phyloP scores from a whole-genome alignment of 2,329 filamentous ascomycete genomes.

The Penicillium fuscoglaucum region DNA sequence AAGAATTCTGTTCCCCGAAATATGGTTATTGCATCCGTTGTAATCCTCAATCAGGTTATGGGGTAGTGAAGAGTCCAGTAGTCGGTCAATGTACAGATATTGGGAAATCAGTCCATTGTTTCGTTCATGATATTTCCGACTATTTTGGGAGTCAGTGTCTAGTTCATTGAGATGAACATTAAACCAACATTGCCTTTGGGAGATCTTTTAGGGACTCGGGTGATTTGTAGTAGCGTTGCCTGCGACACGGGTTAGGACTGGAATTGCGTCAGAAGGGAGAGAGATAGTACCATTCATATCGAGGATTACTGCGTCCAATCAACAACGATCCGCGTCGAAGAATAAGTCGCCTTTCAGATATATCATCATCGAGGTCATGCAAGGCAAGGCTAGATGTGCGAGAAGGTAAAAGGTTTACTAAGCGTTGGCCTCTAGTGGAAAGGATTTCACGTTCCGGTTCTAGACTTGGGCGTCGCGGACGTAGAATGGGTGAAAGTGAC shows the following conservation, averaged over 20 bases:
- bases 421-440: conserved; percentile 42
- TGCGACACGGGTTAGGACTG: conserved; percentile 17
- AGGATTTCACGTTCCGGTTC: conserved; percentile 38
- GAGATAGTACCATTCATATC: conserved; percentile 67
- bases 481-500: conserved; percentile 17
- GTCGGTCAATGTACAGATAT: conserved; percentile 87
- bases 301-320: conserved; percentile 83
- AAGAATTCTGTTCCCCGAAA: conserved; percentile 30
- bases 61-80: conserved; percentile 89
- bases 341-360: conserved; percentile 11
- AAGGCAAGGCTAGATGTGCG: conserved; percentile 25
- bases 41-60: conserved; percentile 92
- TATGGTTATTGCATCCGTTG: conserved; percentile 17
- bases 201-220: conserved; percentile 71
- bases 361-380: conserved; percentile 18
- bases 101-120: conserved; percentile 87
- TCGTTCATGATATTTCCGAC: conserved; percentile 81
- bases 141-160: conserved; percentile 30
- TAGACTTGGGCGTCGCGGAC: conserved; percentile 33
- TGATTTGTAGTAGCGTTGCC: conserved; percentile 79
- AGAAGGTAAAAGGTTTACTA: conserved; percentile 35
- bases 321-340: conserved; percentile 45
- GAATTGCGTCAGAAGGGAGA: background rate
- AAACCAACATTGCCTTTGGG: conserved; percentile 65
- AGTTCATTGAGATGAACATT: too few species aligned